phyloP scores from a whole-genome alignment of 2,329 filamentous ascomycete genomes.

The Penicillium digitatum region DNA sequence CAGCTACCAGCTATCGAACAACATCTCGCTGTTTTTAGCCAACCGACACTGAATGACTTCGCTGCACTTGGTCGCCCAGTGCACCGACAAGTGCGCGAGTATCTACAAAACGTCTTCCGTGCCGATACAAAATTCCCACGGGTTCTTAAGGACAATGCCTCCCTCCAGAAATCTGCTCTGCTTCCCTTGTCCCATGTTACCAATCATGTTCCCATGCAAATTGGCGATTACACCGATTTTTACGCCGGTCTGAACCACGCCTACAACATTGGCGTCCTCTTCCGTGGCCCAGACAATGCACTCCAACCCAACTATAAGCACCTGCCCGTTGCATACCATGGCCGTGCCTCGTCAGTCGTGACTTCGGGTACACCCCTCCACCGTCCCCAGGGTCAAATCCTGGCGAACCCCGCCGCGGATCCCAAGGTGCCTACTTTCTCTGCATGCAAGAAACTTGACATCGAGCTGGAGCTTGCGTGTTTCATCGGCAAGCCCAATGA shows the following conservation, averaged over 20 bases:
- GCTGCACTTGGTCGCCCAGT: constrained; percentile 65
- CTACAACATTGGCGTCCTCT: constrained; percentile 66
- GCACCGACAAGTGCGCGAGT: constrained; percentile 64
- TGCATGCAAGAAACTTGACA: constrained; percentile 65
- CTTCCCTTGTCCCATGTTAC: constrained; percentile 57
- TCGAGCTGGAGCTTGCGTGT: constrained; percentile 75
- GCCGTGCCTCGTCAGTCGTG: constrained; percentile 70
- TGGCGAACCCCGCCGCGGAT: constrained; percentile 59
- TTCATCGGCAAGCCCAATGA: constrained; percentile 65
- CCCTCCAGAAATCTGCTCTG: constrained; percentile 56
- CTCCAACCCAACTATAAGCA: constrained; percentile 79
- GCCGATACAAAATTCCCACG: constrained; percentile 57
- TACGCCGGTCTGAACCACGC: constrained; percentile 78
- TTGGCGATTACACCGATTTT: constrained; percentile 83
- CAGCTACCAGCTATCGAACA: constrained; percentile 55
- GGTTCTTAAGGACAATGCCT: constrained; percentile 59
- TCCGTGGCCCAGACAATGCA: constrained; percentile 68
- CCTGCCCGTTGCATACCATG: constrained; percentile 77
- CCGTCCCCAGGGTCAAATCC: constrained; percentile 71
- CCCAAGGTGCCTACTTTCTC: constrained; percentile 61
- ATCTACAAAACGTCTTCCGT: constrained; percentile 64
- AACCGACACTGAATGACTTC: constrained; percentile 67
- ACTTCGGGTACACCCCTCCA: constrained; percentile 68
- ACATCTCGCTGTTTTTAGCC: constrained; percentile 59
- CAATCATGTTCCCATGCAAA: constrained; percentile 69